Evolutionary conservation across 2,329 filamentous ascomycete species (phyloP), one percentile per base, ranked within the genome.

Genomic region (Leptographium wingfieldii): DNA sequence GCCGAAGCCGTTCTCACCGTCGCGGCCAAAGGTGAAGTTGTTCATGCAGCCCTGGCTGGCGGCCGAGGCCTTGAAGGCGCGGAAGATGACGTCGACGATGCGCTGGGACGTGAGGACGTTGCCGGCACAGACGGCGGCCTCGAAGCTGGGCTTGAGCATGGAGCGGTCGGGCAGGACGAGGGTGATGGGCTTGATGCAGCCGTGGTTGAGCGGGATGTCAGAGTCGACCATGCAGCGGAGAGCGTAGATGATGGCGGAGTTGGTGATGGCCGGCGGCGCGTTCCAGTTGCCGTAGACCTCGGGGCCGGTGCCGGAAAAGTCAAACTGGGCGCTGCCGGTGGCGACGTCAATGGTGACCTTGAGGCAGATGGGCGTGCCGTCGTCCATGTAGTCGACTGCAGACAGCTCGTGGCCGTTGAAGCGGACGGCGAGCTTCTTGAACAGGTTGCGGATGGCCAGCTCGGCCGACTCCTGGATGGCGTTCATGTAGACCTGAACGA

Each of bases 391-490:
- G 62, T 77, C 74, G 5, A 64, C 63, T 2, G 70, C 70, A 12
- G 60, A 58, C 3, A 73, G 66, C 7, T 56, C 60, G 31, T 57
- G 33, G 1, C 65, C 63, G 16, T 43, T 51, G 29, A 61, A 61
- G 85, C 85, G 10, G 86, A 86, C 35, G 86, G 84, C 57, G 0
- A 82, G 43, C 2, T 80, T 76, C 67, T 87, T 90, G 40, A 92
- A 75, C 3, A 92, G 75, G 57, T 81, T 81, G 12, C 87, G 80
- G 0, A 94, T 88, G 19, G 83, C 84, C 1, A 82, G 74, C 65
- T 90, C 88, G 0, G 88, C 88, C 46, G 89, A 91, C 52, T 81
- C 77, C 68, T 92, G 88, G 60, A 92, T 92, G 52, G 80, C 85
- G 56, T 79, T 76, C 88, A 92, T 91, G 70, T 91, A 91, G 65